Percentiles rank a stretch among this genome's conserved stretches.
Conservation (phyloP, 345 rosid species). For the Citrus sp. region DNA sequence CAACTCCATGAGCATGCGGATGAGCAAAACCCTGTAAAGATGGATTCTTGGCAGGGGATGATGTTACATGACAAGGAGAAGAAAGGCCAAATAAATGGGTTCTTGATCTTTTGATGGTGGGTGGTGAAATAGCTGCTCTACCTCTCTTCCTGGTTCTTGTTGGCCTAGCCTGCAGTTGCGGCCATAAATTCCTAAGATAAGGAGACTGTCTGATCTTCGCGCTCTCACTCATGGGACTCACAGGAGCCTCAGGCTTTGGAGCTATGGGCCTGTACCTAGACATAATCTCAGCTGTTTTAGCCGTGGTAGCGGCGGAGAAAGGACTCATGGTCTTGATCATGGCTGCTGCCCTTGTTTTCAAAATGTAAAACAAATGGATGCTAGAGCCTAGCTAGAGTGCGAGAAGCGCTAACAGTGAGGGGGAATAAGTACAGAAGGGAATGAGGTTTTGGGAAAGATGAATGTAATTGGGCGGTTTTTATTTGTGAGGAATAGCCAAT, state of each 20-base stretch:
- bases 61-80: slow-evolving; percentile 21
- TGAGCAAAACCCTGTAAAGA: slow-evolving; percentile 38
- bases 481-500: slow-evolving; percentile 26
- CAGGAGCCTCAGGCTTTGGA: slow-evolving; percentile 64
- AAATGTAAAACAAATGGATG: too few species aligned
- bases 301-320: slow-evolving; percentile 37
- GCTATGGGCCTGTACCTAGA: slow-evolving; percentile 92
- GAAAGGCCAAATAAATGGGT: slow-evolving; percentile 26
- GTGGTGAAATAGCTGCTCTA: slow-evolving; percentile 49
- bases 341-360: background rate
- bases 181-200: slow-evolving; percentile 76
- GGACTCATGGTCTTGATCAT: slow-evolving; percentile 72
- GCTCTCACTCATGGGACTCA: slow-evolving; percentile 25
- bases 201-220: slow-evolving; percentile 72
- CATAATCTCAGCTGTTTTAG: slow-evolving; percentile 90
- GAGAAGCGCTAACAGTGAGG: too few species aligned
- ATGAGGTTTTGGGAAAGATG: background rate
- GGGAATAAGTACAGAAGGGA: too few species aligned
- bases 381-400: too few species aligned
- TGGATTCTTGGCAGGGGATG: slow-evolving; percentile 25
- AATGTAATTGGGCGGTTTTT: background rate
- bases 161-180: slow-evolving; percentile 82
- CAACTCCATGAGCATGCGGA: slow-evolving; percentile 36
- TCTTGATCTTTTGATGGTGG: slow-evolving; percentile 47
- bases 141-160: slow-evolving; percentile 90